Conservation (phyloP, 768 basidiomycete species). For the Podaxis rugospora region DNA sequence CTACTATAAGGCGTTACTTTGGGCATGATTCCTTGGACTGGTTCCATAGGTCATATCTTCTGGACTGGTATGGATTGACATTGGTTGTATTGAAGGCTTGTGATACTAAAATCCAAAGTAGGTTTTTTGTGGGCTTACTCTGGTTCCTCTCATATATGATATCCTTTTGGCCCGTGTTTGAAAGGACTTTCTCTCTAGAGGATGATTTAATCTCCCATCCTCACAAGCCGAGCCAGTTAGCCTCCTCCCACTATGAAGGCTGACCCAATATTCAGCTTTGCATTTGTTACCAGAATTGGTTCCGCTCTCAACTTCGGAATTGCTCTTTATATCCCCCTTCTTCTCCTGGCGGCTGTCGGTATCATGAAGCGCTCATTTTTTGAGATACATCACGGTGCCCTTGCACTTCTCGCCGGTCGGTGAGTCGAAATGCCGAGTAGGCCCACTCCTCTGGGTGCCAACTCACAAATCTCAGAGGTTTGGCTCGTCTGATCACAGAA, state of each 20-base stretch:
- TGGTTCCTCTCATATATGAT: conserved; percentile 40
- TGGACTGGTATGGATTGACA: conserved; percentile 45
- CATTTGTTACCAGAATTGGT: conserved; percentile 34
- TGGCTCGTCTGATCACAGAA: conserved; percentile 45
- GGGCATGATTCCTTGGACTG: conserved; percentile 35
- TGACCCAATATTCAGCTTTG: background rate
- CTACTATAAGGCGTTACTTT: conserved; percentile 24
- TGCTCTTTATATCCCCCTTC: conserved; percentile 43
- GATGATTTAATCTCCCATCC: conserved; percentile 53
- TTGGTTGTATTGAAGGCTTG: background rate
- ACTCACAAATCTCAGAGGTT: conserved; percentile 27
- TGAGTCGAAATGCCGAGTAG: conserved; percentile 16
- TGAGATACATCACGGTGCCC: conserved; percentile 53
- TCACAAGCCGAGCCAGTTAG: conserved; percentile 47
- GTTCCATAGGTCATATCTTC: conserved; percentile 41
- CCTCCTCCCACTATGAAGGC: background rate
- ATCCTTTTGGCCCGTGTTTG: conserved; percentile 36
- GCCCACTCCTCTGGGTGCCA: background rate
- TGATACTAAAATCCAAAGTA: conserved; percentile 9
- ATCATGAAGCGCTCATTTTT: conserved; percentile 39
- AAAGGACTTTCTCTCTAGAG: conserved; percentile 43
- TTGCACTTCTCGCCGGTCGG: conserved; percentile 43
- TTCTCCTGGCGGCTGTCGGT: conserved; percentile 32
- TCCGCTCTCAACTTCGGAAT: conserved; percentile 41
- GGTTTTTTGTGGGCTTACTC: conserved; percentile 33